A percentile compares a stretch with the other conserved stretches of the same genome.
Evolutionary conservation across 495 filamentous ascomycete species (phyloP).

Genomic region (Penicillium paxilli): DNA sequence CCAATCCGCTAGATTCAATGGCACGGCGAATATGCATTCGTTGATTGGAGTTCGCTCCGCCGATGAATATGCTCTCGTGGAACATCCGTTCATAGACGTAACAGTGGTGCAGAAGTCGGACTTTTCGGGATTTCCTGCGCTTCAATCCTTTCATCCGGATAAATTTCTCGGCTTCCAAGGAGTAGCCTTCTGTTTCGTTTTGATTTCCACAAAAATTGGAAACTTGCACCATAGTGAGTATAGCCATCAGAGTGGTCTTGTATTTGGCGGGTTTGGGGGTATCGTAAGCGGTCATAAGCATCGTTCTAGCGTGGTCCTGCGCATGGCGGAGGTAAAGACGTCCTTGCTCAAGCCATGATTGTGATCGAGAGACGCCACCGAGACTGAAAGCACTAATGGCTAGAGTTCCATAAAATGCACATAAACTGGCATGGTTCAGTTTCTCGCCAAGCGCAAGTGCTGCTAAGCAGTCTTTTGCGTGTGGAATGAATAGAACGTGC

Average conservation of each 20-base stretch:
- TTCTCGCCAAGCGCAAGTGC: slow-evolving; percentile 21
- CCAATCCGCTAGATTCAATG: slow-evolving; percentile 19
- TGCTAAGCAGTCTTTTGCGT: slow-evolving; percentile 23
- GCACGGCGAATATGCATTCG: slow-evolving; percentile 10
- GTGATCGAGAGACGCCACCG: slow-evolving; percentile 17
- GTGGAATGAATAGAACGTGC: slow-evolving; percentile 25
- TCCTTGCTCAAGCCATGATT: slow-evolving; percentile 18
- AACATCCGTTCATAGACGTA: slow-evolving; percentile 30
- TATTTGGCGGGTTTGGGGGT: slow-evolving; percentile 25
- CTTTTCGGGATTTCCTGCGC: slow-evolving; percentile 24
- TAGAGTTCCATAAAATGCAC: slow-evolving; percentile 21
- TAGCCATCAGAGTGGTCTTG: slow-evolving; percentile 29
- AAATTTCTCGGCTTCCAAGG: slow-evolving; percentile 28
- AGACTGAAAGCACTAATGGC: slow-evolving; percentile 26
- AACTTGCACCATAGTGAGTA: slow-evolving; percentile 25
- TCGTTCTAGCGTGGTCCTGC: slow-evolving; percentile 15
- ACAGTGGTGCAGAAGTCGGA: slow-evolving; percentile 30
- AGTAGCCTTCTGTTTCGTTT: slow-evolving; percentile 18
- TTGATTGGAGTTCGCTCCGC: slow-evolving; percentile 16
- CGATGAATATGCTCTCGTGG: slow-evolving; percentile 29
- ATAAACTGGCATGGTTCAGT: slow-evolving; percentile 18
- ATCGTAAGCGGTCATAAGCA: slow-evolving; percentile 17
- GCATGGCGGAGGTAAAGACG: slow-evolving; percentile 17
- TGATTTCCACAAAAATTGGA: slow-evolving; percentile 18
- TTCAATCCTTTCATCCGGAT: slow-evolving; percentile 24